phyloP scores from a whole-genome alignment of 2,329 filamentous ascomycete species.

The Penicillium sp. region DNA sequence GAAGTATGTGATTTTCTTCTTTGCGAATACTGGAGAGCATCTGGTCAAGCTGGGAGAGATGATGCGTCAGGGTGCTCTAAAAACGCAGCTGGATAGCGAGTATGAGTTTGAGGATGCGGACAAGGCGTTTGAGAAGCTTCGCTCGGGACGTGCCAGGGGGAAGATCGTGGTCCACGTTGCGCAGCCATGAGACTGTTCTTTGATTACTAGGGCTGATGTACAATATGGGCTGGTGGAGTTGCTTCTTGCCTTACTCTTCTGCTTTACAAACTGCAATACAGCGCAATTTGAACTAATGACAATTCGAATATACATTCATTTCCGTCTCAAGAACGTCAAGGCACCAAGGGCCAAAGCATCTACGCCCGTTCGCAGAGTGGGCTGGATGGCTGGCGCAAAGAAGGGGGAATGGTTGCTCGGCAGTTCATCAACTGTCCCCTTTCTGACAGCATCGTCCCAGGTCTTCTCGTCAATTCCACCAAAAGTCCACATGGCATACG shows the following conservation, averaged over 20 bases:
- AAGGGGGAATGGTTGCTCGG: conserved; percentile 58
- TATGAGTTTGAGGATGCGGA: conserved; percentile 57
- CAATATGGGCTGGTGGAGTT: no score
- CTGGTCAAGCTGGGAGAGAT: conserved; percentile 52
- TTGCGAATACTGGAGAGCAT: conserved; percentile 44
- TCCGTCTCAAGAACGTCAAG: conserved; percentile 38
- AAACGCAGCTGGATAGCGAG: conserved; percentile 54
- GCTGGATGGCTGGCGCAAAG: conserved; percentile 57
- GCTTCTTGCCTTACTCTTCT: no score
- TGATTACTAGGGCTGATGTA: no score
- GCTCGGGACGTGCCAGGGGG: conserved; percentile 54
- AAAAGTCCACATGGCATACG: conserved; percentile 56
- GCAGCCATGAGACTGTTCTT: no score
- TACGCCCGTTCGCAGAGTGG: conserved; percentile 53
- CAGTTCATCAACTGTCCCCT: conserved; percentile 48
- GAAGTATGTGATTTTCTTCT: conserved; percentile 34
- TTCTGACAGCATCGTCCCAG: conserved; percentile 50
- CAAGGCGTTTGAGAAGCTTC: conserved; percentile 59
- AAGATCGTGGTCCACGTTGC: conserved; percentile 55
- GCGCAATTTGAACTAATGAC: no score
- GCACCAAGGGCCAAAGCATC: conserved; percentile 53
- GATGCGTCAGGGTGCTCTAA: conserved; percentile 59
- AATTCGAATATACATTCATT: conserved; percentile 5
- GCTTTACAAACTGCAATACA: no score
- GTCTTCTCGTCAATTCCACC: conserved; percentile 51